A percentile compares a stretch with the other conserved stretches of the same genome.
phyloP scores from a whole-genome alignment of 2,329 filamentous ascomycete species.

The Ceratocystis lukuohia region DNA sequence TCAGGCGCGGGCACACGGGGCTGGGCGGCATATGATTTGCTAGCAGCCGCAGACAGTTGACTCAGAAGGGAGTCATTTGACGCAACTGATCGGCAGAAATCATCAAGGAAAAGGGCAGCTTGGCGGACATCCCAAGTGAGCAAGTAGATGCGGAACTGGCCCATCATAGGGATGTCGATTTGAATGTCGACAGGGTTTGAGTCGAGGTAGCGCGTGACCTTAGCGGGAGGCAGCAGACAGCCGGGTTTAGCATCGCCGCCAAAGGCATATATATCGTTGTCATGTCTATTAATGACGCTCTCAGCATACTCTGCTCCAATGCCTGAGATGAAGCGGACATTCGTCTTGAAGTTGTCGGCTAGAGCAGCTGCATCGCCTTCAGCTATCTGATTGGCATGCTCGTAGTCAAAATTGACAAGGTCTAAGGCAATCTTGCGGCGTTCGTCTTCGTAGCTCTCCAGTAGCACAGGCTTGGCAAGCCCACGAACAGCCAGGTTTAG shows the following conservation, averaged over 20 bases:
- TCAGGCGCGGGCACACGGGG: conserved; percentile 43
- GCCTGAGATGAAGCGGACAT: conserved; percentile 61
- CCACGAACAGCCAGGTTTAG: conserved; percentile 41
- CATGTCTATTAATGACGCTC: conserved; percentile 37
- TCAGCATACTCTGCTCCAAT: conserved; percentile 49
- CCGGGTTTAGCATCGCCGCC: conserved; percentile 38
- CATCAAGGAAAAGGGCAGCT: conserved; percentile 43
- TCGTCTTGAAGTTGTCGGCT: conserved; percentile 55
- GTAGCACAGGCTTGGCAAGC: conserved; percentile 39
- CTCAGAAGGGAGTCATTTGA: conserved; percentile 42
- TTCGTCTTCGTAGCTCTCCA: conserved; percentile 50
- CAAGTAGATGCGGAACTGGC: conserved; percentile 65
- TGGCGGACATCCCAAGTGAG: conserved; percentile 49
- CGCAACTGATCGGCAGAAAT: conserved; percentile 43
- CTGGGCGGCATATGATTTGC: conserved; percentile 46
- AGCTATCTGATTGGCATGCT: conserved; percentile 44
- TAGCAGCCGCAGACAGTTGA: conserved; percentile 45
- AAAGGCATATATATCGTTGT: conserved; percentile 30
- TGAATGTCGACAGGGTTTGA: conserved; percentile 67
- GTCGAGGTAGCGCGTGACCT: conserved; percentile 61
- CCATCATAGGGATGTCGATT: conserved; percentile 62
- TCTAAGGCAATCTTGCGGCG: conserved; percentile 48
- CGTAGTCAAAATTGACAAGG: conserved; percentile 45
- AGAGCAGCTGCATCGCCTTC: conserved; percentile 50
- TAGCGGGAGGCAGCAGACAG: conserved; percentile 50